phyloP scores from a whole-genome alignment of 352 stramenopile genomes.

The Pythium pyrilobum region DNA sequence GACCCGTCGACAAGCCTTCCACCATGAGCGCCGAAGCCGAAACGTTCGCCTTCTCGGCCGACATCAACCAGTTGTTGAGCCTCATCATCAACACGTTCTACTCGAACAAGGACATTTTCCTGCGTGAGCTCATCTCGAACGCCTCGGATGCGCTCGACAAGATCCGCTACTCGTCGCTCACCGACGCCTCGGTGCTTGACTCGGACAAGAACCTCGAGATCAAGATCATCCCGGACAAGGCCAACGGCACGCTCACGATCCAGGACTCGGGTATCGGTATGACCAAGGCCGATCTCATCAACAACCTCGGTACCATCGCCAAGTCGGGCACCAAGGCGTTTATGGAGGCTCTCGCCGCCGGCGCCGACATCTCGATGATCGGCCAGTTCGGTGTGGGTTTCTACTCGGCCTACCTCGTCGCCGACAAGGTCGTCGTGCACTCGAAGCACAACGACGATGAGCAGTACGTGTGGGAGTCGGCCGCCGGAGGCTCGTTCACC shows the following conservation, averaged over 20 bases:
- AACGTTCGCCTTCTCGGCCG: slow-evolving; percentile 99
- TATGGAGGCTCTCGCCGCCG: slow-evolving; percentile 97
- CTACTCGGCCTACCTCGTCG: slow-evolving; percentile 99
- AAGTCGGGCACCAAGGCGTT: slow-evolving; percentile 99
- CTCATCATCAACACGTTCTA: slow-evolving; percentile 99
- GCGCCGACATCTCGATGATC: slow-evolving; percentile 99
- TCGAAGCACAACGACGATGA: slow-evolving; percentile 99
- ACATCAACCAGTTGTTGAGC: slow-evolving; percentile 99
- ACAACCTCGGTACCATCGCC: slow-evolving; percentile 99
- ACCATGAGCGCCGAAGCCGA: slow-evolving; percentile 90
- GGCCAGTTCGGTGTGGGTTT: slow-evolving; percentile 99
- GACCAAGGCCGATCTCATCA: slow-evolving; percentile 99
- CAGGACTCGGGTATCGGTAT: slow-evolving; percentile 99
- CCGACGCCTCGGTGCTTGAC: slow-evolving; percentile 94
- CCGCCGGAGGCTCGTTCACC: slow-evolving; percentile 97
- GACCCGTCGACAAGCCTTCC: slow-evolving; percentile 11
- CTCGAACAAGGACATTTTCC: slow-evolving; percentile 99
- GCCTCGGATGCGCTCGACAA: slow-evolving; percentile 96
- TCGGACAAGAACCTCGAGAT: slow-evolving; percentile 98
- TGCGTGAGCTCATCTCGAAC: slow-evolving; percentile 96
- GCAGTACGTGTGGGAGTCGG: slow-evolving; percentile 97
- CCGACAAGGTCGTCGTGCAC: slow-evolving; percentile 97
- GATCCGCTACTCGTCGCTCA: slow-evolving; percentile 97
- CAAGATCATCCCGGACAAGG: slow-evolving; percentile 99
- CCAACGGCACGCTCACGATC: slow-evolving; percentile 99